These are phyloP conservation scores for Mucor lusitanicus DNA, from an alignment of 371 early-diverging fungal species.

Conservation along the genomic window DNA sequence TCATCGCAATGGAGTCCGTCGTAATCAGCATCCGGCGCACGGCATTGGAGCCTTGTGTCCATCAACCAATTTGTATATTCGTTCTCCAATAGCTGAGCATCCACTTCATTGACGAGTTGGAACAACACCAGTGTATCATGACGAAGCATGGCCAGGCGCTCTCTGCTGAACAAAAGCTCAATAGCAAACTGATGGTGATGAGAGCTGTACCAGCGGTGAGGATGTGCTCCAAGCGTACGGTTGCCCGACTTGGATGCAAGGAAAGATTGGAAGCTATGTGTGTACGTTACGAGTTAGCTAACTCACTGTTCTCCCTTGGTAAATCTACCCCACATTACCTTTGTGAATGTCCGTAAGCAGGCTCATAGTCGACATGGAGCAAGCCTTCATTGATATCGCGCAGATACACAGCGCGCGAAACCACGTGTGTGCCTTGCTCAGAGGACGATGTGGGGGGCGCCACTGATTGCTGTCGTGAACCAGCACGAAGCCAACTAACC, in stretches of 20 bases:
- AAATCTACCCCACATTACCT: conserved; percentile 21
- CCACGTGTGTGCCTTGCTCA: not conserved
- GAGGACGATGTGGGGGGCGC: not conserved
- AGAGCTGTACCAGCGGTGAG: conserved; percentile 36
- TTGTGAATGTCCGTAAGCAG: conserved; percentile 29
- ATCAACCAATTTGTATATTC: conserved; percentile 66
- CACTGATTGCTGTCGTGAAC: conserved; percentile 9
- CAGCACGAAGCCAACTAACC: conserved; percentile 19
- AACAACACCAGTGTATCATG: conserved; percentile 61
- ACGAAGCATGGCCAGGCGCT: conserved; percentile 58
- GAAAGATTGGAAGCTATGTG: conserved; percentile 25
- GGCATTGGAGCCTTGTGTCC: conserved; percentile 54
- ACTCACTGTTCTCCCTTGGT: too few relatives aligned
- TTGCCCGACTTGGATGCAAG: conserved; percentile 17
- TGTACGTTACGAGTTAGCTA: too few relatives aligned
- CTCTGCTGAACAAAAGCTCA: conserved; percentile 54
- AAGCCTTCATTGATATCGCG: conserved; percentile 55
- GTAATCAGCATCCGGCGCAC: conserved; percentile 17
- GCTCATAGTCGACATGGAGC: conserved; percentile 20
- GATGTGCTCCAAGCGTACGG: conserved; percentile 5
- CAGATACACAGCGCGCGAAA: conserved; percentile 53
- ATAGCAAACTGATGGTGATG: conserved; percentile 55
- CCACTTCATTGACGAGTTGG: conserved; percentile 57
- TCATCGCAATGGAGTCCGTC: conserved; percentile 20
- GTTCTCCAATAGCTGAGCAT: conserved; percentile 53